A percentile compares a stretch with the other conserved stretches of the same genome.
Conservation (phyloP, 768 basidiomycete genomes). For the Kwoniella sp. region DNA sequence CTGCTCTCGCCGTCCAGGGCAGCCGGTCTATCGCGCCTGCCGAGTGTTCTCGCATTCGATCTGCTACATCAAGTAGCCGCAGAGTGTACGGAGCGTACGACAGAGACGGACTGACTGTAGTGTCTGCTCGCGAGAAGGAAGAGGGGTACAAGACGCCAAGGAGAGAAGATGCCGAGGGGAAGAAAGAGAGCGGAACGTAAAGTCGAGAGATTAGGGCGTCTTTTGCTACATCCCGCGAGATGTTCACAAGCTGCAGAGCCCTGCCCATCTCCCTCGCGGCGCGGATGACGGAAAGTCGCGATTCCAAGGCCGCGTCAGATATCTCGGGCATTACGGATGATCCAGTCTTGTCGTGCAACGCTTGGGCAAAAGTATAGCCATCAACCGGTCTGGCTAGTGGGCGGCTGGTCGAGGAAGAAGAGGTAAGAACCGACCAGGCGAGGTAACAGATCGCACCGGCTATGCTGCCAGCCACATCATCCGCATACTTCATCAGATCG, state of each 20-base stretch:
- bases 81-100: slow-evolving; percentile 35
- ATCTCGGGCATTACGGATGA: background rate
- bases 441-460: slow-evolving; percentile 57
- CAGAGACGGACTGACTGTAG: too few species aligned
- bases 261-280: slow-evolving; percentile 55
- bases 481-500: slow-evolving; percentile 56
- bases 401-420: background rate
- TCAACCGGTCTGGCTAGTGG: slow-evolving; percentile 25
- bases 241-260: slow-evolving; percentile 58
- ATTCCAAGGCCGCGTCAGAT: background rate
- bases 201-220: slow-evolving; percentile 51
- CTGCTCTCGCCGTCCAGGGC: slow-evolving; percentile 49
- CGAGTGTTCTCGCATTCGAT: slow-evolving; percentile 35
- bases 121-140: background rate
- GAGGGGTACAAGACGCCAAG: slow-evolving; percentile 3
- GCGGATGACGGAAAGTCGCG: slow-evolving; percentile 5
- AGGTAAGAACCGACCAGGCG: slow-evolving; percentile 30
- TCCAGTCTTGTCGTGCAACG: slow-evolving; percentile 2
- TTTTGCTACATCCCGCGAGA: slow-evolving; percentile 56
- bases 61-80: slow-evolving; percentile 46
- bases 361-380: background rate
- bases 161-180: slow-evolving; percentile 10
- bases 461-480: slow-evolving; percentile 57
- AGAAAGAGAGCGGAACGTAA: slow-evolving; percentile 54
- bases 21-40: slow-evolving; percentile 36